A percentile compares a stretch with the other conserved stretches of the same genome.
Conservation (phyloP, 2,329 filamentous ascomycete species). For the Orbilia brochopaga region DNA sequence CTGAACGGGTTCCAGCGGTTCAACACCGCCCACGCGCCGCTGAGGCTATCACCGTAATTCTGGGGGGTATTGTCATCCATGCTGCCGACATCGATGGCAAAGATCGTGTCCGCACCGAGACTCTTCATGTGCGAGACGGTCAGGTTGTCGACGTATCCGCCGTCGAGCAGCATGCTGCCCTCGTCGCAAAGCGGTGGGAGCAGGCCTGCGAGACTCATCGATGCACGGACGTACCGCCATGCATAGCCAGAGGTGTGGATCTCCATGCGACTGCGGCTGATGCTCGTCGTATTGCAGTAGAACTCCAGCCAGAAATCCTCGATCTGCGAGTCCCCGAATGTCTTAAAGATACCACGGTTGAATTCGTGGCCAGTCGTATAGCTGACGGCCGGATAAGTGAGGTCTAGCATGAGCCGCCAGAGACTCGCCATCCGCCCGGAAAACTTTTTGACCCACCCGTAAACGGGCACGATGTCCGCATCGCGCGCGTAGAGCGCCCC, state of each 20-base stretch:
- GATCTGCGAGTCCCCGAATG: slow-evolving; percentile 94
- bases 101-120: slow-evolving; percentile 89
- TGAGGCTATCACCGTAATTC: slow-evolving; percentile 89
- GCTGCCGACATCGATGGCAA: slow-evolving; percentile 91
- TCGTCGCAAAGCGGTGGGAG: slow-evolving; percentile 95
- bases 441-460: slow-evolving; percentile 95
- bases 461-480: slow-evolving; percentile 95
- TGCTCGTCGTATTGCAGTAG: slow-evolving; percentile 99
- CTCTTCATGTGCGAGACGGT: slow-evolving; percentile 97
- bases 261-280: slow-evolving; percentile 88
- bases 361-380: slow-evolving; percentile 99
- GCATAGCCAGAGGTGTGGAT: slow-evolving; percentile 96
- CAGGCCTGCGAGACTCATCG: slow-evolving; percentile 93
- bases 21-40: slow-evolving; percentile 89
- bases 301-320: slow-evolving; percentile 99
- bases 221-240: slow-evolving; percentile 94
- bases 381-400: slow-evolving; percentile 91
- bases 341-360: slow-evolving; percentile 98
- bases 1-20: slow-evolving; percentile 99
- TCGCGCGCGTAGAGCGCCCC: slow-evolving; percentile 94
- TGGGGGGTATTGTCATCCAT: slow-evolving; percentile 92
- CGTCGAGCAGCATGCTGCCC: slow-evolving; percentile 93
- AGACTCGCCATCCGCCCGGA: slow-evolving; percentile 98
- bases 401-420: slow-evolving; percentile 95
- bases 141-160: slow-evolving; percentile 95